Conservation (phyloP, 768 basidiomycete genomes). For the Glaciozyma antarctica region DNA sequence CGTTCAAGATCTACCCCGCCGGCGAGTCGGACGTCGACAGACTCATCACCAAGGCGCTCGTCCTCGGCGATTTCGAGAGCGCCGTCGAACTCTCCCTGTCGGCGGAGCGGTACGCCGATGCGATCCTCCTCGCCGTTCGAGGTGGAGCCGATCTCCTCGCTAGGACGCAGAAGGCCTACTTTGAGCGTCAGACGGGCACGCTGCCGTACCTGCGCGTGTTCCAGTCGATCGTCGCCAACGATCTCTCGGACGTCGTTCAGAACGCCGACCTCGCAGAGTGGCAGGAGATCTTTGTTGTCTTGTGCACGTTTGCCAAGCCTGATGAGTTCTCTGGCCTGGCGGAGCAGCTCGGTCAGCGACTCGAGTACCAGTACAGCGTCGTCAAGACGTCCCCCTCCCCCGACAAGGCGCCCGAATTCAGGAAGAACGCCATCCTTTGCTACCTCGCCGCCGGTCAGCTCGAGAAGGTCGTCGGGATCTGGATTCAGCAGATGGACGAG, state of each 20-base stretch:
- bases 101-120: slow-evolving; percentile 82
- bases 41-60: slow-evolving; percentile 81
- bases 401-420: slow-evolving; percentile 44
- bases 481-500: slow-evolving; percentile 79
- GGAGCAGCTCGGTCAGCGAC: slow-evolving; percentile 79
- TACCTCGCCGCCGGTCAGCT: slow-evolving; percentile 84
- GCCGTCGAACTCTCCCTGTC: slow-evolving; percentile 87
- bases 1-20: slow-evolving; percentile 68
- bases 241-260: slow-evolving; percentile 86
- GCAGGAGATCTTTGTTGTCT: slow-evolving; percentile 90
- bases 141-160: slow-evolving; percentile 79
- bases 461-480: slow-evolving; percentile 79
- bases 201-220: slow-evolving; percentile 85
- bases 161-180: slow-evolving; percentile 86
- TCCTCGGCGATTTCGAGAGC: slow-evolving; percentile 87
- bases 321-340: slow-evolving; percentile 80
- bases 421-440: slow-evolving; percentile 83
- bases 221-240: slow-evolving; percentile 86
- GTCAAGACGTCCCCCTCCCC: slow-evolving; percentile 43
- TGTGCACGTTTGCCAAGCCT: slow-evolving; percentile 81
- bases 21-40: slow-evolving; percentile 81
- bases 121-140: slow-evolving; percentile 81
- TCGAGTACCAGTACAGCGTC: slow-evolving; percentile 70
- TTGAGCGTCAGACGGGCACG: slow-evolving; percentile 63
- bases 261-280: slow-evolving; percentile 91